Evolutionary conservation across 371 early-diverging fungal genomes (phyloP).

Genomic region (Thermomucor indicae-seudaticae): DNA sequence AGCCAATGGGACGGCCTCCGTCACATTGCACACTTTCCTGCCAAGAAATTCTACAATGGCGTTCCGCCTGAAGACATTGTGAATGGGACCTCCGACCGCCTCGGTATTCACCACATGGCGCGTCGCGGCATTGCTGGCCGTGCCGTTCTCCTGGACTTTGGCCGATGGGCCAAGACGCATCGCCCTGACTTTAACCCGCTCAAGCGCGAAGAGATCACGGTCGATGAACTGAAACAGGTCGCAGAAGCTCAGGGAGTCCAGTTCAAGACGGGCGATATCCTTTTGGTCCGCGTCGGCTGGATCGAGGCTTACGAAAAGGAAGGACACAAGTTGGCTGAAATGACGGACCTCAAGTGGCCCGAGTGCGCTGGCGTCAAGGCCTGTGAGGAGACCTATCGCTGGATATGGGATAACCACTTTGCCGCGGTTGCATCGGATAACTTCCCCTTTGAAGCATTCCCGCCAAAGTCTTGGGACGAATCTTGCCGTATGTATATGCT

Average conservation of each 20-base stretch:
- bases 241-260: conserved; percentile 30
- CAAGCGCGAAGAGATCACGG: conserved; percentile 23
- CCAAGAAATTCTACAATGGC: conserved; percentile 28
- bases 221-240: conserved; percentile 31
- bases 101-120: conserved; percentile 43
- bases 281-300: conserved; percentile 40
- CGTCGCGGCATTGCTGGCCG: conserved; percentile 42
- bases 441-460: conserved; percentile 36
- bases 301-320: conserved; percentile 12
- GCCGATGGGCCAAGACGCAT: conserved; percentile 28
- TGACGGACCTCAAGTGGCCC: conserved; percentile 10
- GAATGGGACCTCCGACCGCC: conserved; percentile 12
- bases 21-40: conserved; percentile 19
- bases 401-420: conserved; percentile 46
- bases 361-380: conserved; percentile 30
- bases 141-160: conserved; percentile 40
- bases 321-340: background rate
- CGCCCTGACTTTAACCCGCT: conserved; percentile 26
- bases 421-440: conserved; percentile 36
- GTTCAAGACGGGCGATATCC: conserved; percentile 36
- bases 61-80: conserved; percentile 14
- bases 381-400: conserved; percentile 33
- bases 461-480: conserved; percentile 10
- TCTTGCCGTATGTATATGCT: conserved; percentile 22
- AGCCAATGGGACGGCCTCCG: conserved; percentile 47